Conservation (phyloP, 176 grass and related monocot genomes). For the Dactylis glomerata region DNA sequence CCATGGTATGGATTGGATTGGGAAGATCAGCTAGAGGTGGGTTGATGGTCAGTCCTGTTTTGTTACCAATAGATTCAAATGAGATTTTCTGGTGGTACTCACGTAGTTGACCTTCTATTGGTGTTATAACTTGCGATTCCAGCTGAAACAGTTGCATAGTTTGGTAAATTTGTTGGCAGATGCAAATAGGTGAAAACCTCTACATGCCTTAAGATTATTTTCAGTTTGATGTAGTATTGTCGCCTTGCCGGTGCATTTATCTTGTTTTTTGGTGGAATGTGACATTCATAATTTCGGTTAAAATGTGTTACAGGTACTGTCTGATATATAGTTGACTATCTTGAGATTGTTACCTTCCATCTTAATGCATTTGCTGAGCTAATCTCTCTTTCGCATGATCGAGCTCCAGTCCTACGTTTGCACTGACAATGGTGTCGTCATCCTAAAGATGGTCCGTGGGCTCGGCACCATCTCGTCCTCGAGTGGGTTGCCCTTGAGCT, state of each 20-base stretch:
- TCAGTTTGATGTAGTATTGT: slow-evolving; percentile 26
- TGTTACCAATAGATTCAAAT: background rate
- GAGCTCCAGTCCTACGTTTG: too few relatives aligned
- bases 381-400: too few relatives aligned
- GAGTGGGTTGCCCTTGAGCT: too few relatives aligned
- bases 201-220: background rate
- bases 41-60: background rate
- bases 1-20: slow-evolving; percentile 60
- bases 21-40: slow-evolving; percentile 71
- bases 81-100: slow-evolving; percentile 2
- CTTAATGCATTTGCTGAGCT: slow-evolving; percentile 67
- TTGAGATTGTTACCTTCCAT: slow-evolving; percentile 41
- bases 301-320: background rate
- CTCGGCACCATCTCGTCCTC: too few relatives aligned
- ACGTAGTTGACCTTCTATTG: slow-evolving; percentile 20
- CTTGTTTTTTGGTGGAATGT: background rate
- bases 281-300: background rate
- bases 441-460: too few relatives aligned
- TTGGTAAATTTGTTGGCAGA: slow-evolving; percentile 56
- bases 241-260: background rate
- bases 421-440: too few relatives aligned
- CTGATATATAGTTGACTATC: background rate
- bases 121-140: slow-evolving; percentile 37
- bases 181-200: slow-evolving; percentile 54
- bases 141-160: slow-evolving; percentile 67